Evolutionary conservation across 2,329 filamentous ascomycete species (phyloP), one percentile per base, ranked within the genome.

Genomic region (Colletotrichum sp.): DNA sequence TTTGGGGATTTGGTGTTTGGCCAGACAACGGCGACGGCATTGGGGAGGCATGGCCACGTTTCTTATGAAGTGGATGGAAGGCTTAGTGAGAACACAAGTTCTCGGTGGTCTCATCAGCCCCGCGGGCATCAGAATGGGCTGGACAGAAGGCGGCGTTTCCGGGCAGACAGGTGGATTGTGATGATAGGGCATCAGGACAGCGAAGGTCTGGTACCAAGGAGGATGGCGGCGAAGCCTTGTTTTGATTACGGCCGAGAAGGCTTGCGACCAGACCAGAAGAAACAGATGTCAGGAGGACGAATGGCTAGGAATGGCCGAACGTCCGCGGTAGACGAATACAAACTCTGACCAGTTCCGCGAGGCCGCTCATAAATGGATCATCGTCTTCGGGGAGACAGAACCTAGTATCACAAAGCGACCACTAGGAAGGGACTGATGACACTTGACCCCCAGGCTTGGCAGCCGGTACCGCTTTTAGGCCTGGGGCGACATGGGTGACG

Each of bases 321-420:
- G 71, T 44, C 65, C 64, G 39, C 21, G 49, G 73, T 69, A 76
- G 70, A 76, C 34, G 73, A 76, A 73, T 73, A 72, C 64, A 64
- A 69, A 72, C 26, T 28, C 57, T 69, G 65, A 57, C 59, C 64
- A 73, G 70, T 63, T 73, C 36, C 36, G 34, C 49, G 15, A 72
- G 49, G 55, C 26, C 55, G 36, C 36, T 32, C 28, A 18, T 9
- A 21, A 65, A 18, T 16, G 62, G 21, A 24, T 30, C 28, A 15
- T 34, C 24, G 10, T 21, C 36, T 15, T 69, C 26, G 24, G 13
- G 55, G 13, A 49, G 18, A 49, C 39, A 49, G 18, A 49, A 49
- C 39, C 39, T 8, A 39, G 16, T 18, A 59, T 16, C 62, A 32
- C 62, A 65, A 28, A 28, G 59, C 30, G 59, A 62, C 55, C 55